Evolutionary conservation across 2,329 filamentous ascomycete species (phyloP), one percentile per base, ranked within the genome.

Genomic region (Colletotrichum tanaceti): DNA sequence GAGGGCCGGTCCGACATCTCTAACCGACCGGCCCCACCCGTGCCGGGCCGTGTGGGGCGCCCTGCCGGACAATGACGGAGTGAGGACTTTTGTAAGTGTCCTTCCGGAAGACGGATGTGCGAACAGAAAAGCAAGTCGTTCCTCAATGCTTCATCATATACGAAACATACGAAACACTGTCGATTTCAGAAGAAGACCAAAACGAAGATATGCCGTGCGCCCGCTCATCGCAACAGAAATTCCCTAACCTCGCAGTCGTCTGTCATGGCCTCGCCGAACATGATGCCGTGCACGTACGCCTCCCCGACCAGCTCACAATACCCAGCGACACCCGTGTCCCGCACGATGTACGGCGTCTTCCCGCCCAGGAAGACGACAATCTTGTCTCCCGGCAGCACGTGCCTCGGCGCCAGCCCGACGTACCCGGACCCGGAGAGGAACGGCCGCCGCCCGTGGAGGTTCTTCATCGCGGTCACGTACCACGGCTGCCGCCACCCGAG

Each of bases 341-440:
- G 41, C 7, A 72, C 14, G 2, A 64, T n/a, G n/a, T 68, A 64
- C 3, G 71, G 69, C 22, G 70, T 57, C 16, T 65, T 60, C 9
- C 71, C 59, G 1, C 63, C 69, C 2, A 70, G 55, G 5, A 72
- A 39, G 1, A 68, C 52, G 1, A 68, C 60, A 9, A 72, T 47
- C 55, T 58, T 55, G 14, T 63, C 58, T 3, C 63, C 68, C 1
- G 39, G 41, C 35, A 24, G 32, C 0, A 14, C 50, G 6, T 62
- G 46, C 58, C 32, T 59, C n/a, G 63, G 63, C 9, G 63, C 68
- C 35, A 70, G 18, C 3, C 68, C 68, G 3, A 70, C 54, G 18
- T 63, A 67, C 3, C 63, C 58, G 18, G 64, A 53, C 18, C 57
- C 49, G 24, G 62, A 58, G 14, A 64, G 35, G 32, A 52, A 49